Base-by-base conservation (phyloP, 1,284 basidiomycete genomes). In the Boletus calvinii region DNA sequence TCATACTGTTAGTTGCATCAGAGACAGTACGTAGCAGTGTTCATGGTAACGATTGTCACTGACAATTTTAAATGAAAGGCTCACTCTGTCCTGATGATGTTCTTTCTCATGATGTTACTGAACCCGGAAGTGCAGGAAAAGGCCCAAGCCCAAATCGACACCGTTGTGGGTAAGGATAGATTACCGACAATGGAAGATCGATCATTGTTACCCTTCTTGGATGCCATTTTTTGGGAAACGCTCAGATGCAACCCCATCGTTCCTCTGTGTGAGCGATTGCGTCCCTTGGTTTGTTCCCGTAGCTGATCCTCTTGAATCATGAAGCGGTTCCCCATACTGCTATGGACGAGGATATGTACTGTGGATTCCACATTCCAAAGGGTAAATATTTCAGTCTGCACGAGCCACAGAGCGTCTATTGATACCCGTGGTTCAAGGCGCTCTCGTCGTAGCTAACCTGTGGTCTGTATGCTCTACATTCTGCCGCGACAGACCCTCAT, bases 101-200 rank as follows among this genome's bases (percentile, higher is more conserved):
- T 57, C 9, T 26, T 58, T 24, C 41, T 55, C 3, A 26, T 46
- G 47, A 50, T 50, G 32, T 6, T 48, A 20, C 2, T 57, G 31
- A 37, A 53, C 12, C 55, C 37, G 3, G 38, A 0, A 9, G 43
- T 13, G 4, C 55, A 57, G 32, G 42, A 58, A 32, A 46, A 46
- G 18, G 50, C 46, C 1, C 55, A 57, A 32, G 38, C 36, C 15
- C 43, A 57, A 11, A 58, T 57, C 9, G 50, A 58, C 36, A 44
- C 35, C 4, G 24, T 54, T 1, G 12, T 47, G 3, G 36, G 29
- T 18, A n/a, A 17, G 5, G 10, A 29, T 15, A 40, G 37, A 20
- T 40, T 47, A 20, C 46, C 46, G 12, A 40, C 36, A 8, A 30
- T n/a, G 15, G 29, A 47, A 1, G 46, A 47, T 24, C 46, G 46